These are phyloP conservation scores for Xylaria cubensis DNA, from an alignment of 495 filamentous ascomycete species.

Conservation along the genomic window DNA sequence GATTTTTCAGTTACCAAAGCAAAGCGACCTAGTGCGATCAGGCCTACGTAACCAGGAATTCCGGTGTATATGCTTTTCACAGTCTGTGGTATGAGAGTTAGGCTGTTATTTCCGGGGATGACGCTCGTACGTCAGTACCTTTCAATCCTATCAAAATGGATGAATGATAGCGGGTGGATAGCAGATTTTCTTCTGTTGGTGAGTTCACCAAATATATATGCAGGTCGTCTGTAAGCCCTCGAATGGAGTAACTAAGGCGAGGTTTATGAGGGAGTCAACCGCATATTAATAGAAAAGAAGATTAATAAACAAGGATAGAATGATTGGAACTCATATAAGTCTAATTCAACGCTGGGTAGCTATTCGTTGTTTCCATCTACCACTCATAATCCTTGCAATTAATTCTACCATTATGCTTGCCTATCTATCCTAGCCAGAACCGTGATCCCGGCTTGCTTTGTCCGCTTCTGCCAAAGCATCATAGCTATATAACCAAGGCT, in stretches of 20 bases:
- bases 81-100: neutral
- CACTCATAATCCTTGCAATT: neutral
- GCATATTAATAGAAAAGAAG: neutral
- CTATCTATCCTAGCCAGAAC: neutral
- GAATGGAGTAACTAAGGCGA: neutral
- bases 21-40: neutral
- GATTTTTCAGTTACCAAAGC: neutral
- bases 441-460: slow-evolving; percentile 33
- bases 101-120: neutral
- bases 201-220: neutral
- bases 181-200: neutral
- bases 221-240: neutral
- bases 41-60: no score
- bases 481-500: slow-evolving; percentile 63
- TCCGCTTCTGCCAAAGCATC: slow-evolving; percentile 60
- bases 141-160: neutral
- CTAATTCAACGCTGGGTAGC: neutral
- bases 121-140: neutral
- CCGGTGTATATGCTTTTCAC: neutral
- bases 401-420: neutral
- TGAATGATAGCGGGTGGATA: neutral
- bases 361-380: neutral
- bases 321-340: neutral
- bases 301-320: neutral
- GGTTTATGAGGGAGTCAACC: neutral